A percentile compares a stretch with the other conserved stretches of the same genome.
These are phyloP conservation scores for Pseudocercospora pini-densiflorae DNA, from an alignment of 2,329 filamentous ascomycete species.

Conservation along the genomic window DNA sequence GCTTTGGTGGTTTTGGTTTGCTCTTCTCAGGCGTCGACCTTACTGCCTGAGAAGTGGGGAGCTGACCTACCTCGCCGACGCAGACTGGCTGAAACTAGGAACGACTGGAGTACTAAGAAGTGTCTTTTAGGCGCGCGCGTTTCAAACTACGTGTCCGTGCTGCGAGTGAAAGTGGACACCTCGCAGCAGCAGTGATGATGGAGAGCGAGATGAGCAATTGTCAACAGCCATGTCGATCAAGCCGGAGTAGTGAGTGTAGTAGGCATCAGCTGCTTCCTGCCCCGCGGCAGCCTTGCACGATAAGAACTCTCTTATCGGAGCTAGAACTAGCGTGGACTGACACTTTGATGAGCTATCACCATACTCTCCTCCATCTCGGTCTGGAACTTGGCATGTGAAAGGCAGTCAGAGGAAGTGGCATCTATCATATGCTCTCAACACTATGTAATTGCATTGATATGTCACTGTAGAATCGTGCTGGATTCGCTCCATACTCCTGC, in stretches of 20 bases:
- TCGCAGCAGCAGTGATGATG: neutral
- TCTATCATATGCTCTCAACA: no score
- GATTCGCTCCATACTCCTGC: no score
- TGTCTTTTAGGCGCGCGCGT: neutral
- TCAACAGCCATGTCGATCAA: neutral
- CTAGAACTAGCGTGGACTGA: neutral
- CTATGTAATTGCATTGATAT: no score
- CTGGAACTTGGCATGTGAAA: neutral
- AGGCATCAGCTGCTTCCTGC: slow-evolving; percentile 1
- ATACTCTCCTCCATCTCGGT: neutral
- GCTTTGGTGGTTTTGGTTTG: neutral
- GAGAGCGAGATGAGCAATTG: neutral
- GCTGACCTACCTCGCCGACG: neutral
- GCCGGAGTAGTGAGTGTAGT: neutral
- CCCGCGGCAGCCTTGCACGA: neutral
- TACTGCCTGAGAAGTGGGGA: slow-evolving; percentile 1
- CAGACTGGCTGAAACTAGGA: neutral
- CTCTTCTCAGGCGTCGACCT: neutral
- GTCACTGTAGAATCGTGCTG: no score
- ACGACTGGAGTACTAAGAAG: neutral
- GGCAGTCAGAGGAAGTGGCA: neutral
- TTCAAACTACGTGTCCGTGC: neutral
- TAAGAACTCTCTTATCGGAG: neutral
- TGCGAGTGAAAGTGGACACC: neutral
- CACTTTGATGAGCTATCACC: no score